A percentile compares a stretch with the other conserved stretches of the same genome.
Conservation (phyloP, 1,284 basidiomycete species). For the Microbotryum lychnidis-dioicae region DNA sequence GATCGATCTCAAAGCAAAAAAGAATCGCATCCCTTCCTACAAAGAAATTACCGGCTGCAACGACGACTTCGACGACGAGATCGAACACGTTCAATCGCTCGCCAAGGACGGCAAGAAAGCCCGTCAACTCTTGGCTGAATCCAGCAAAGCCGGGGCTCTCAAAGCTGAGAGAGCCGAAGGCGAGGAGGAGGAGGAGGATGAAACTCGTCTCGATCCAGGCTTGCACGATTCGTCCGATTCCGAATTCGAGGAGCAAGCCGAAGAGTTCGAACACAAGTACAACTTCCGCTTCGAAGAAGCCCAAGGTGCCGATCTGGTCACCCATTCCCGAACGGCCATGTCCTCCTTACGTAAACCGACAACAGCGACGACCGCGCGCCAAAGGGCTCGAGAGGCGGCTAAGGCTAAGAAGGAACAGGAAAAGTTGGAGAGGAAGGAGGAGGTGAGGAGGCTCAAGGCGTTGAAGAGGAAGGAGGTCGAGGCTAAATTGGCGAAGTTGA, state of each 20-base stretch:
- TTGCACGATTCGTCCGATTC: constrained; percentile 26
- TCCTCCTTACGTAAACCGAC: constrained; percentile 25
- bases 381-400: constrained; percentile 65
- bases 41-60: constrained; percentile 55
- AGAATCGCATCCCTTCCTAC: constrained; percentile 64
- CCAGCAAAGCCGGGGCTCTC: neutral
- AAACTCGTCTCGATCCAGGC: constrained; percentile 10
- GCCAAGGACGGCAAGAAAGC: too few relatives aligned
- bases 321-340: constrained; percentile 65
- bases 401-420: constrained; percentile 73
- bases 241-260: constrained; percentile 62
- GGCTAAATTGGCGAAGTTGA: constrained; percentile 61
- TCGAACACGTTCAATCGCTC: neutral
- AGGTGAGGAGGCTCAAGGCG: constrained; percentile 66
- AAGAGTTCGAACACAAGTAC: constrained; percentile 72
- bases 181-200: constrained; percentile 6
- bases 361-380: constrained; percentile 48
- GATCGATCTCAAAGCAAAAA: constrained; percentile 62
- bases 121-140: too few relatives aligned
- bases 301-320: constrained; percentile 62
- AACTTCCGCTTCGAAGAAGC: constrained; percentile 93
- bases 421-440: constrained; percentile 63
- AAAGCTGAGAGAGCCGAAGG: neutral
- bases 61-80: constrained; percentile 43
- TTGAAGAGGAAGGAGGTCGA: constrained; percentile 77